Conservation (phyloP, 169 alveolate species). For the Besnoitia besnoiti region DNA sequence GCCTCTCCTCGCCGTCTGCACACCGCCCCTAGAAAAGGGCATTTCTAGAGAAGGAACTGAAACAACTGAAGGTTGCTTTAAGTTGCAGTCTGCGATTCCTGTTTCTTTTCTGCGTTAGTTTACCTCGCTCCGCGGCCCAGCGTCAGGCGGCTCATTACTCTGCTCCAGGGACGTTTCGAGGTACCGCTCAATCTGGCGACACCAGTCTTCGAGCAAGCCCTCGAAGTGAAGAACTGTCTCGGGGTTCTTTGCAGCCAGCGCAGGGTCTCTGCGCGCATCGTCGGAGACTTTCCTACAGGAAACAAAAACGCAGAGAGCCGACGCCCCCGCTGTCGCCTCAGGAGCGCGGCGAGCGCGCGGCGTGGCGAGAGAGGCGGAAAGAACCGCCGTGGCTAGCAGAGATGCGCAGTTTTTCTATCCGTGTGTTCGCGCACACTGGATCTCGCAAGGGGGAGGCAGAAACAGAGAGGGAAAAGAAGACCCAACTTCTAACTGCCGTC, state of each 20-base stretch:
- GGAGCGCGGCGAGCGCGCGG: background rate
- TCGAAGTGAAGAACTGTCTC: conserved; percentile 64
- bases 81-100: too few species aligned
- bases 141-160: conserved; percentile 42
- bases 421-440: too few species aligned
- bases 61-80: too few species aligned
- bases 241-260: conserved; percentile 47
- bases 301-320: background rate
- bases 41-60: too few species aligned
- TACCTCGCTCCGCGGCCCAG: conserved; percentile 68
- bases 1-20: too few species aligned
- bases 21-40: too few species aligned
- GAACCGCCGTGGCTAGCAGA: background rate
- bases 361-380: background rate
- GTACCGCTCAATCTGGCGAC: conserved; percentile 61
- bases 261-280: conserved; percentile 12
- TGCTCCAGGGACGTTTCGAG: conserved; percentile 53
- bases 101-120: background rate
- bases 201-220: conserved; percentile 68
- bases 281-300: background rate
- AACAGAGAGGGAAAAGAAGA: background rate
- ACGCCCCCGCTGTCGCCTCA: too few species aligned
- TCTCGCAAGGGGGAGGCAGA: too few species aligned
- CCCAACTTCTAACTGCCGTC: background rate
- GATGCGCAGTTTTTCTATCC: too few species aligned